Evolutionary conservation across 2,329 filamentous ascomycete species (phyloP).

Genomic region (Xylariaceae sp.): DNA sequence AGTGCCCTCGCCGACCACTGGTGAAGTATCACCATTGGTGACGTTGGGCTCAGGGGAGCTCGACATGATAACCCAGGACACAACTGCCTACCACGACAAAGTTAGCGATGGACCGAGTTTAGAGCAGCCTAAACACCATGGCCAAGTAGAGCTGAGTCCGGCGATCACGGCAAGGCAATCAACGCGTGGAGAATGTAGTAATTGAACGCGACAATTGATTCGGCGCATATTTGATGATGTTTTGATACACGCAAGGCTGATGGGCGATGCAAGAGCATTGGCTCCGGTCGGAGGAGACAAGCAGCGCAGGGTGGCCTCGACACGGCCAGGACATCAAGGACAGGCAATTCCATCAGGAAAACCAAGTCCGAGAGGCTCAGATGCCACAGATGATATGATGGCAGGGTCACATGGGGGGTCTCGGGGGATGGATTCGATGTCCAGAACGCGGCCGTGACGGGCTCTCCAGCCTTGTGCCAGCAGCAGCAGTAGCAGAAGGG

Average conservation of each 20-base stretch:
- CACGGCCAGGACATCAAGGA: slow-evolving; percentile 19
- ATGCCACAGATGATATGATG: background rate
- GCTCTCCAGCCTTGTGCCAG: slow-evolving; percentile 20
- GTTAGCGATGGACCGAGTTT: slow-evolving; percentile 36
- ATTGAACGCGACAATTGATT: slow-evolving; percentile 26
- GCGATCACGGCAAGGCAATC: slow-evolving; percentile 27
- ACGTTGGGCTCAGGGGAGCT: slow-evolving; percentile 53
- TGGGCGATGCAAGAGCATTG: slow-evolving; percentile 36
- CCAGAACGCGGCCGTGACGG: slow-evolving; percentile 20
- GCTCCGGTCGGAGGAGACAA: slow-evolving; percentile 11
- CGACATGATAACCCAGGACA: slow-evolving; percentile 48
- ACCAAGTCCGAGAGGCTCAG: slow-evolving; percentile 11
- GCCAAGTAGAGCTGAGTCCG: no score
- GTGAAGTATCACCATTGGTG: slow-evolving; percentile 59
- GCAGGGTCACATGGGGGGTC: slow-evolving; percentile 1
- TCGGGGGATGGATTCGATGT: slow-evolving; percentile 17
- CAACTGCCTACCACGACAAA: slow-evolving; percentile 49
- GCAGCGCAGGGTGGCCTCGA: slow-evolving; percentile 12
- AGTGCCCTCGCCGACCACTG: slow-evolving; percentile 39
- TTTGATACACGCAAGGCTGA: slow-evolving; percentile 43
- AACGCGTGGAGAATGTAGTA: slow-evolving; percentile 27
- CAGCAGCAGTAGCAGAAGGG: slow-evolving; percentile 10
- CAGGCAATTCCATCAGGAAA: slow-evolving; percentile 17
- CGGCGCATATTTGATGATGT: slow-evolving; percentile 29
- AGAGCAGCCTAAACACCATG: no score